Conservation (phyloP, 2,329 filamentous ascomycete genomes). For the Sporothrix schenckii region DNA sequence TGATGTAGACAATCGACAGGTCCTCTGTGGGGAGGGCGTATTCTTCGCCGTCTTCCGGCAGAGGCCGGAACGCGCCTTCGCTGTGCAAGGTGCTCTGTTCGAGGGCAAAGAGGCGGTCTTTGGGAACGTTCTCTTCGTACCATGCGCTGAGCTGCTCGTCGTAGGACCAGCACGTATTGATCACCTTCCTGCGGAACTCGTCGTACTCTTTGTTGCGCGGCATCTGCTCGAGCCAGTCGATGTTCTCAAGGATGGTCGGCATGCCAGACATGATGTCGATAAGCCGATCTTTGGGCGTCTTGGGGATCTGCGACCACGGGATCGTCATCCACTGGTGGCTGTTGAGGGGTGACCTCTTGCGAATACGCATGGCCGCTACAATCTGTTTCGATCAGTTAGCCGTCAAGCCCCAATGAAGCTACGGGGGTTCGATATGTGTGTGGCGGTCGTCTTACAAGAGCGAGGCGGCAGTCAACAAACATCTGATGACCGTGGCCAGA, state of each 20-base stretch:
- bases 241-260: constrained; percentile 35
- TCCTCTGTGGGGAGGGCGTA: constrained; percentile 33
- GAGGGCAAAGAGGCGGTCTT: constrained; percentile 28
- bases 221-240: constrained; percentile 32
- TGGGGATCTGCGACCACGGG: constrained; percentile 35
- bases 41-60: constrained; percentile 12
- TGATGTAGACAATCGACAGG: constrained; percentile 35
- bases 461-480: constrained; percentile 37
- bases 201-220: neutral
- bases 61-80: neutral
- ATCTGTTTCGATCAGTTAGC: constrained; percentile 31
- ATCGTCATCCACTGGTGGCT: constrained; percentile 36
- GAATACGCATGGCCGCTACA: constrained; percentile 30
- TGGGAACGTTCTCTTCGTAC: constrained; percentile 32
- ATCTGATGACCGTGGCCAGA: constrained; percentile 35
- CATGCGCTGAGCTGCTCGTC: constrained; percentile 34
- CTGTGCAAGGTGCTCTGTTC: neutral
- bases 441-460: constrained; percentile 31
- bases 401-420: no score
- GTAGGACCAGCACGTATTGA: constrained; percentile 29
- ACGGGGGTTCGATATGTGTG: no score
- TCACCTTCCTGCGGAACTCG: constrained; percentile 8
- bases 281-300: constrained; percentile 35
- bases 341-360: constrained; percentile 34
- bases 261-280: constrained; percentile 37